phyloP scores from a whole-genome alignment of 1,284 basidiomycete species.

The Trichosporon asahii region DNA sequence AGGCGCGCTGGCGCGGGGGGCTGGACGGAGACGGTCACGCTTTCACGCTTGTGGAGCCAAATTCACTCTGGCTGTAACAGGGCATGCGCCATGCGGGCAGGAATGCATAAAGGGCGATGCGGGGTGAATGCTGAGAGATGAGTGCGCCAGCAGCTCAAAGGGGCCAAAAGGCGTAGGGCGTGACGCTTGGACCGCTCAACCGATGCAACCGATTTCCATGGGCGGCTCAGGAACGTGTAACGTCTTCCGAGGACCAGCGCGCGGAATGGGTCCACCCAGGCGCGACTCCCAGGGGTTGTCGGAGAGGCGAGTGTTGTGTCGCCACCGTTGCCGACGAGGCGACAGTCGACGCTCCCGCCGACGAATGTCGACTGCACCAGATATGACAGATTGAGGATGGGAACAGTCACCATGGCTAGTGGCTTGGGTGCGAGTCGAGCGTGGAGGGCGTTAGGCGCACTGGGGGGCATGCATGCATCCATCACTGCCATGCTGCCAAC shows the following conservation, averaged over 20 bases:
- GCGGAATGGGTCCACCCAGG: neutral
- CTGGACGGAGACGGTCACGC: constrained; percentile 1
- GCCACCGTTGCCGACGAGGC: neutral
- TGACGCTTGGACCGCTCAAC: neutral
- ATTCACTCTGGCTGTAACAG: neutral
- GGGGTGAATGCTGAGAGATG: neutral
- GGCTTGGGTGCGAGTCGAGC: neutral
- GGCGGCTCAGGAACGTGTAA: neutral
- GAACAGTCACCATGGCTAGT: neutral
- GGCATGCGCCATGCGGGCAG: neutral
- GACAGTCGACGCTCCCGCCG: neutral
- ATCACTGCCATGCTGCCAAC: neutral
- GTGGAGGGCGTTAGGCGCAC: neutral
- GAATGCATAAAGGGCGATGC: neutral
- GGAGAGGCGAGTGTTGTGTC: too few species aligned
- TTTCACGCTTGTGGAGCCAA: neutral
- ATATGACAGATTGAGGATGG: neutral
- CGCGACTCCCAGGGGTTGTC: neutral
- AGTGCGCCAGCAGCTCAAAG: too few species aligned
- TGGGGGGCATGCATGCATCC: neutral
- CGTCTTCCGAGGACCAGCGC: constrained; percentile 1
- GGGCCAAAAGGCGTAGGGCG: neutral
- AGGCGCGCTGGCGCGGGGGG: neutral
- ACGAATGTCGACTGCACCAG: neutral
- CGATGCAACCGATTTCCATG: neutral